Evolutionary conservation across 2,329 filamentous ascomycete species (phyloP).

Genomic region (Leptographium lundbergii): DNA sequence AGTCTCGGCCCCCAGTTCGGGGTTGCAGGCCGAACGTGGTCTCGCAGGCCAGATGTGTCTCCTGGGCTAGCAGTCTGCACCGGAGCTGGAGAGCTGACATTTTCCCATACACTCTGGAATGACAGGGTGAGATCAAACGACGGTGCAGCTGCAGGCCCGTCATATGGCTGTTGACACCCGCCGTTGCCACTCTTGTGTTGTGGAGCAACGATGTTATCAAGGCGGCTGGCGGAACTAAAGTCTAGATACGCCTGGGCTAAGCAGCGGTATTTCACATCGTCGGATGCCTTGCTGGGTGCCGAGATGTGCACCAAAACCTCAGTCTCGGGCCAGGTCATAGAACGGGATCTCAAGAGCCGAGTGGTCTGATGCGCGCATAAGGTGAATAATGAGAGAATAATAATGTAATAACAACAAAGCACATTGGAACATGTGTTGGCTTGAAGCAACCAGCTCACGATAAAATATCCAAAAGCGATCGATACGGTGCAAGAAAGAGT

Average conservation of each 20-base stretch:
- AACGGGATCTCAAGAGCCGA: neutral
- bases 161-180: neutral
- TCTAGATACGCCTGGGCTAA: conserved; percentile 38
- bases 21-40: neutral
- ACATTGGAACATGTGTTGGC: neutral
- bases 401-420: neutral
- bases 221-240: conserved; percentile 23
- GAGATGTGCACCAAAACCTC: conserved; percentile 45
- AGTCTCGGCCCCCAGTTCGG: neutral
- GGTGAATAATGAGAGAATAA: neutral
- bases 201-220: neutral
- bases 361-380: neutral
- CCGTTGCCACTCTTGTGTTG: neutral
- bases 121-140: conserved; percentile 16
- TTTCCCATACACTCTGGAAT: conserved; percentile 19
- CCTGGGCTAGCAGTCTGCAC: conserved; percentile 5
- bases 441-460: too few relatives aligned
- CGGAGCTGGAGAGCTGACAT: conserved; percentile 14
- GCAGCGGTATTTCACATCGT: conserved; percentile 36
- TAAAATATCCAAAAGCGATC: neutral
- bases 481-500: neutral
- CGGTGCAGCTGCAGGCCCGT: conserved; percentile 2
- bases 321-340: conserved; percentile 18
- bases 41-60: neutral
- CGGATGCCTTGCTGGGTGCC: conserved; percentile 33